Base-by-base conservation (phyloP, 2,329 filamentous ascomycete species). In the Claviceps paspali region DNA sequence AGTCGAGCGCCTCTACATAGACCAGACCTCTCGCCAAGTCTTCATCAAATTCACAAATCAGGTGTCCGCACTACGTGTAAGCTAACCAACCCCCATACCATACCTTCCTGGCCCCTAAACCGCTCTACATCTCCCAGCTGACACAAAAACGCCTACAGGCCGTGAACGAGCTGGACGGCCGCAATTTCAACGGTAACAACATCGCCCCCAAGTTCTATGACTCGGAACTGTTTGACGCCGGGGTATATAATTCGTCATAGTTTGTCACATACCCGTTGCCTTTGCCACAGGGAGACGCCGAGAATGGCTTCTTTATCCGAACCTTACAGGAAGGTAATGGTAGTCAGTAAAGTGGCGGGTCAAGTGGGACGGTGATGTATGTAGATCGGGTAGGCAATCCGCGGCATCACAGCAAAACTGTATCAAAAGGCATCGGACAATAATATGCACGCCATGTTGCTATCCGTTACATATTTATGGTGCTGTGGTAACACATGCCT, bases 1-100 rank as follows among this genome's bases (percentile, higher is more conserved):
- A 31, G 81, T 94, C 5, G 82, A 92, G 56, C 68, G 84, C 46
- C 66, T 94, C 14, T 79, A 79, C 50, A 78, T 95, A 40, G 75
- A 83, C 50, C 65, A 75, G 31, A 62, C 69, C 45, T 65, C 65
- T 34, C 60, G 65, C 10, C 73, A 76, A 37, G 91, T 98, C 4
- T 96, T 94, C 56, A 85, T 98, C 56, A 84, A 92, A 55, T 98
- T 96, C 53, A 88, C 83, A 2, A 82, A 81, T 46, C 74, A 79
- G 49, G 65, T 96, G 38, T 91, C 82, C 32, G 91, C 86, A 11
- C 61, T 96, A 40, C 72, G 86, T 48, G 83, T 87, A 67, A 63
- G 78, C 14, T 17, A 12, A 14, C 29, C 14, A 30, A 12, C 17
- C 29, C 29, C 15, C 4, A 17, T 5, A 7, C 9, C 5, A 14